phyloP scores from a whole-genome alignment of 2,329 filamentous ascomycete species.

The Elsinoe australis region DNA sequence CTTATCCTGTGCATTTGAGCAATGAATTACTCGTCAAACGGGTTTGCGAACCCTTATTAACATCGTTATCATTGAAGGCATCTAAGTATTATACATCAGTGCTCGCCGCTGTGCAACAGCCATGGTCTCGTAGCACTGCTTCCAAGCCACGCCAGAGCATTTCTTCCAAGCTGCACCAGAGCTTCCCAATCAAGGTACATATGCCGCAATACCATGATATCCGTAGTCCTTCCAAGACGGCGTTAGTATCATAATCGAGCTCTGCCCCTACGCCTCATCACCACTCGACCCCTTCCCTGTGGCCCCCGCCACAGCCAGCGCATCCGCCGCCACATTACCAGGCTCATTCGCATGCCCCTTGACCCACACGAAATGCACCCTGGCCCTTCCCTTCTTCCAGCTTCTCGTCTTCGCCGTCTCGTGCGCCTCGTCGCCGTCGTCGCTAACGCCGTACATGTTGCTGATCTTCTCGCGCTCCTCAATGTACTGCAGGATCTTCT shows the following conservation, averaged over 20 bases:
- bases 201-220: background rate
- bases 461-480: conserved; percentile 51
- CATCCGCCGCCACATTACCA: conserved; percentile 77
- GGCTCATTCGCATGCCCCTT: conserved; percentile 69
- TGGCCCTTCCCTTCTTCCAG: conserved; percentile 24
- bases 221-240: no score
- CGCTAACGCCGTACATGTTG: conserved; percentile 45
- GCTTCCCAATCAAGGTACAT: no score
- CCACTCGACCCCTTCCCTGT: conserved; percentile 19
- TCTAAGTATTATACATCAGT: no score
- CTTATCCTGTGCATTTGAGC: no score
- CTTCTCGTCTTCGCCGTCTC: conserved; percentile 27
- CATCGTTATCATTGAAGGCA: no score
- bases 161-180: no score
- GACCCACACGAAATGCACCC: conserved; percentile 67
- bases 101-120: no score
- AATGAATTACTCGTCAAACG: no score
- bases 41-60: no score
- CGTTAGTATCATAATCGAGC: background rate
- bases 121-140: no score
- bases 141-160: no score
- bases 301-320: conserved; percentile 63
- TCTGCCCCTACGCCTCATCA: background rate
- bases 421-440: conserved; percentile 18
- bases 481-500: conserved; percentile 62